A percentile compares a stretch with the other conserved stretches of the same genome.
These are phyloP conservation scores for Lasiodiplodia theobromae DNA, from an alignment of 2,329 filamentous ascomycete species.

Conservation along the genomic window DNA sequence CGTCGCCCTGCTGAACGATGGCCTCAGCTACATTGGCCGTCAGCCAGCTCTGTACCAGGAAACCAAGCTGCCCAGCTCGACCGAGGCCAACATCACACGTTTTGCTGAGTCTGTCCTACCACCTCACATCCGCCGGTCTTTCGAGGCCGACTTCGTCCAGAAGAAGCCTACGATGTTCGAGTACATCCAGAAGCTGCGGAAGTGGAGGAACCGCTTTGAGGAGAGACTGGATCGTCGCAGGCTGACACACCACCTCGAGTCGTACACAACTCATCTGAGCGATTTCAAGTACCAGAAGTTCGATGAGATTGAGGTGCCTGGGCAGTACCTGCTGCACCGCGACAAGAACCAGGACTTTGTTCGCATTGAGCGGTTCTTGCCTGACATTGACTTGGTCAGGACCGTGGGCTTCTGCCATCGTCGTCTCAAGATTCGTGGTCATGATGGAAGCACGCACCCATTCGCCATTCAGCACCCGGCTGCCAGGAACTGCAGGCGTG, in stretches of 20 bases:
- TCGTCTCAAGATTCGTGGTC: constrained; percentile 92
- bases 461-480: constrained; percentile 98
- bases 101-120: constrained; percentile 97
- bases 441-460: constrained; percentile 95
- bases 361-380: constrained; percentile 94
- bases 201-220: constrained; percentile 97
- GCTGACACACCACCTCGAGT: constrained; percentile 77
- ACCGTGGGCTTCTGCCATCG: constrained; percentile 91
- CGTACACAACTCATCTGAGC: constrained; percentile 87
- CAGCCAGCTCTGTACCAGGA: constrained; percentile 88
- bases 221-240: constrained; percentile 91
- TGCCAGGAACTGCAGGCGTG: constrained; percentile 86
- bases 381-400: constrained; percentile 90
- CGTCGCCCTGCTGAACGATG: constrained; percentile 96
- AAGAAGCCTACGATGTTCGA: constrained; percentile 98
- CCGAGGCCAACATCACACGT: constrained; percentile 93
- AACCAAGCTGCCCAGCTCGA: constrained; percentile 86
- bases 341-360: constrained; percentile 99
- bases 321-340: constrained; percentile 95
- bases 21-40: constrained; percentile 87
- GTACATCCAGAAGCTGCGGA: constrained; percentile 95
- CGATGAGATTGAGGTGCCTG: constrained; percentile 96
- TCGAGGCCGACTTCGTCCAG: constrained; percentile 95
- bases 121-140: constrained; percentile 91
- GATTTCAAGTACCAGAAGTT: constrained; percentile 98